Evolutionary conservation across 2,329 filamentous ascomycete species (phyloP), one percentile per base, ranked within the genome.

Genomic region (Aspergillus hortae): DNA sequence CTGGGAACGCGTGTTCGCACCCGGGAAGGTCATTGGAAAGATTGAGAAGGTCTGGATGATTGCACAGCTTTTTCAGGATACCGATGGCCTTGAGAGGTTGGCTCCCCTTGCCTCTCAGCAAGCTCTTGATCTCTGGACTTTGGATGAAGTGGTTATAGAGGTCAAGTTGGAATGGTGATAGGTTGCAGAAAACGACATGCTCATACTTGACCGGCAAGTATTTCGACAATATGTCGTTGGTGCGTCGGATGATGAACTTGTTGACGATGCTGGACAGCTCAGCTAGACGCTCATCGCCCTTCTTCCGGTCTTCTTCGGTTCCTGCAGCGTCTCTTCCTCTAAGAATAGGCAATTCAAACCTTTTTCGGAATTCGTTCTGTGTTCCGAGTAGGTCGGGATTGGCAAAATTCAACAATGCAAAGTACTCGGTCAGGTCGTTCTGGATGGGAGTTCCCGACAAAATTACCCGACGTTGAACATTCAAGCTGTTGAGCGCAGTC

Each of bases 171-270:
- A 99, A 97, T 0, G 89, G 89, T 14, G 94, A 88, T 43, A 96
- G 80, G 62, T 92, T 92, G 79, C 94, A 99, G 74, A 99, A 99
- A 1, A 99, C 94, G 27, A 99, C 94, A 68, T 99, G 94, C 72
- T 99, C 94, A 72, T 99, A 99, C 76, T 99, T 99, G 76, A 97
- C 86, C 0, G 94, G 94, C 53, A 99, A 76, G 67, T 99, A 99
- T 71, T 99, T 99, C 47, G 92, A 96, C 21, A 99, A 75, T 56
- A 99, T 95, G 66, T 99, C 94, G 80, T 99, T 99, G 4, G 92
- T 96, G 52, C 94, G 86, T 54, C 94, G 88, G 63, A 99, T 99
- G 68, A 99, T 95, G 74, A 99, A 99, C 66, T 95, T 96, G 76
- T 97, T 99, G 67, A 99, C 94, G 42, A 95, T 77, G 2, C 79